Evolutionary conservation across 2,329 filamentous ascomycete species (phyloP).

Genomic region (Phyllosticta citribraziliensis): DNA sequence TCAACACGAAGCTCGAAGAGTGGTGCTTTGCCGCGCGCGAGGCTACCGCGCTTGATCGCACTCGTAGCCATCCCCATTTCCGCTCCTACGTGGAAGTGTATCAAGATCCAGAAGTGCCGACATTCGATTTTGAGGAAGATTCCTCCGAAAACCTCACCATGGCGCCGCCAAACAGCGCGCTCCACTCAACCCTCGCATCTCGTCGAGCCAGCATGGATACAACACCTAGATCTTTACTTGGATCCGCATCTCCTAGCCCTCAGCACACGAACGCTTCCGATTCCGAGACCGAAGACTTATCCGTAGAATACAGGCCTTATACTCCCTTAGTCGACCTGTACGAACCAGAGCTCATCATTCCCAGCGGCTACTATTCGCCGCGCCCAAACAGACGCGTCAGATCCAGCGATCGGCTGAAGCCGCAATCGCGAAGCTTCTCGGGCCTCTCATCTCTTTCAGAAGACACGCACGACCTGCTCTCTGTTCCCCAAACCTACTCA

Average conservation of each 20-base stretch:
- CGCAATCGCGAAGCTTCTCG: neutral
- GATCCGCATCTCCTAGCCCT: neutral
- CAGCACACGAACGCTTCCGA: neutral
- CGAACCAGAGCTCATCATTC: neutral
- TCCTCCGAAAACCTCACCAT: conserved; percentile 9
- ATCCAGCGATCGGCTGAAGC: neutral
- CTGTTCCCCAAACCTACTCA: neutral
- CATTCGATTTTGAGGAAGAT: conserved; percentile 5
- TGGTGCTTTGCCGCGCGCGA: conserved; percentile 17
- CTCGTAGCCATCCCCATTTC: conserved; percentile 11
- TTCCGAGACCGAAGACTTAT: neutral
- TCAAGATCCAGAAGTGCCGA: conserved; percentile 10
- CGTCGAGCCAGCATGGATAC: conserved; percentile 14
- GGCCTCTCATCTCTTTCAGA: neutral
- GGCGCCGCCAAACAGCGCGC: conserved; percentile 22
- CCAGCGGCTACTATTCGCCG: conserved; percentile 1
- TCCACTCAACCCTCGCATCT: conserved; percentile 16
- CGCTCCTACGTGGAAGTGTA: conserved; percentile 13
- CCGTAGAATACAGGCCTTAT: neutral
- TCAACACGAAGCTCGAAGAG: conserved; percentile 23
- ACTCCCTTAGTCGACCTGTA: neutral
- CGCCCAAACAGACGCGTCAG: neutral
- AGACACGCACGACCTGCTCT: neutral
- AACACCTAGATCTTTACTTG: neutral
- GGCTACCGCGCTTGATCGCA: neutral